Conservation (phyloP, 2,329 filamentous ascomycete genomes). For the Elsinoe perseae region DNA sequence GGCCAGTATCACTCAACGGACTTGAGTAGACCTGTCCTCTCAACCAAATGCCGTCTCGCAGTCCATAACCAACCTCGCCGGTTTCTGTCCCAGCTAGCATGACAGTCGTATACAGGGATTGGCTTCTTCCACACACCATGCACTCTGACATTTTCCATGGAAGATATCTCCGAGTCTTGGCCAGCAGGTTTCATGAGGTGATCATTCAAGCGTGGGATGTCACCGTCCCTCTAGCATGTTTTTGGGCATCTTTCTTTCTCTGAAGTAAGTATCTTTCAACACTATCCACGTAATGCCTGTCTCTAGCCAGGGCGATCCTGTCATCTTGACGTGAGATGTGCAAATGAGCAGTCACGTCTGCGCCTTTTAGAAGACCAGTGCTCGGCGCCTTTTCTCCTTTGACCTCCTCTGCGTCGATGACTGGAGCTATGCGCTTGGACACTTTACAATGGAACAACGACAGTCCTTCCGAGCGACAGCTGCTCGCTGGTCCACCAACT, state of each 20-base stretch:
- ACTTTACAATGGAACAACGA: background rate
- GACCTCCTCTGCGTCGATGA: background rate
- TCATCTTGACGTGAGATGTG: background rate
- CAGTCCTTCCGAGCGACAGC: background rate
- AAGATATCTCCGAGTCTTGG: background rate
- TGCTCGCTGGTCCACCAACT: background rate
- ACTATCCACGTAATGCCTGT: background rate
- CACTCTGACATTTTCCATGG: background rate
- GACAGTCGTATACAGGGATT: background rate
- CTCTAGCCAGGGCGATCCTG: background rate
- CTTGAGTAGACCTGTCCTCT: background rate
- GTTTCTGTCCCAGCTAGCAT: background rate
- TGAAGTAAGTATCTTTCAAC: background rate
- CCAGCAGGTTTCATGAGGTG: background rate
- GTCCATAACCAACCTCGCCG: background rate
- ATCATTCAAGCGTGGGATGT: background rate
- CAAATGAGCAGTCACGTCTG: background rate
- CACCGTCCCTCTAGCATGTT: background rate
- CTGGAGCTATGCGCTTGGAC: background rate
- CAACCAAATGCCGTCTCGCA: background rate
- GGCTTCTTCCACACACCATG: background rate
- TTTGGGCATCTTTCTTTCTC: background rate
- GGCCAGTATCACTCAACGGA: background rate
- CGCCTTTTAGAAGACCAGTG: background rate
- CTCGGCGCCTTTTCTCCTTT: background rate